A percentile compares a stretch with the other conserved stretches of the same genome.
Conservation (phyloP, 352 stramenopile species). For the Pythium grandisporangium region DNA sequence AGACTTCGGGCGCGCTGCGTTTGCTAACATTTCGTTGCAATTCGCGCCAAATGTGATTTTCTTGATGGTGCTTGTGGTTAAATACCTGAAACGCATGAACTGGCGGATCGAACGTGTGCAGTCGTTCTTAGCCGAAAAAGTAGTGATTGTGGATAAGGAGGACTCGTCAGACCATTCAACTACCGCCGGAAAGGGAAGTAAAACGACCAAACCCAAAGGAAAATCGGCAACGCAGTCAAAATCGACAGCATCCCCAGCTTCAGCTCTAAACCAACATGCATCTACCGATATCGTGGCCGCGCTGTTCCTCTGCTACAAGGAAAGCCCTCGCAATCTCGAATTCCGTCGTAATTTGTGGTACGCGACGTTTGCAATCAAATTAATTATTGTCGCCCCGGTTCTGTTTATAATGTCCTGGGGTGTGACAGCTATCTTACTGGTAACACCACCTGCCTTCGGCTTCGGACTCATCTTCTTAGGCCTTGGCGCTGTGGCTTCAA, state of each 20-base stretch:
- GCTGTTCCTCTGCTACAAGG: slow-evolving; percentile 76
- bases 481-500: slow-evolving; percentile 21
- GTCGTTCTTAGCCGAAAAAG: slow-evolving; percentile 66
- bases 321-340: slow-evolving; percentile 40
- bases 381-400: slow-evolving; percentile 43
- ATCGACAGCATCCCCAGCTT: not conserved
- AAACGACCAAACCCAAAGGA: not conserved
- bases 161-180: no score
- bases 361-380: slow-evolving; percentile 39
- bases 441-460: slow-evolving; percentile 66
- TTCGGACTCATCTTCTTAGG: slow-evolving; percentile 75
- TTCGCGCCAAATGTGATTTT: slow-evolving; percentile 38
- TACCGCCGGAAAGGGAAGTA: slow-evolving; percentile 4
- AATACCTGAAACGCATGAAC: slow-evolving; percentile 66
- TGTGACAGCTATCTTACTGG: slow-evolving; percentile 52
- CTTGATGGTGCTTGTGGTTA: slow-evolving; percentile 33
- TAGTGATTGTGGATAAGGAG: slow-evolving; percentile 10
- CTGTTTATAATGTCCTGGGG: slow-evolving; percentile 64
- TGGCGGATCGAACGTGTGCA: slow-evolving; percentile 72
- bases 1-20: slow-evolving; percentile 54
- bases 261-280: slow-evolving; percentile 10
- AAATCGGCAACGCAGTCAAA: not conserved
- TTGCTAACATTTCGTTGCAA: slow-evolving; percentile 45
- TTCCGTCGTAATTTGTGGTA: slow-evolving; percentile 81
- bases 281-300: slow-evolving; percentile 48